These are phyloP conservation scores for Aschersonia sp. DNA, from an alignment of 2,329 filamentous ascomycete genomes.

Conservation along the genomic window DNA sequence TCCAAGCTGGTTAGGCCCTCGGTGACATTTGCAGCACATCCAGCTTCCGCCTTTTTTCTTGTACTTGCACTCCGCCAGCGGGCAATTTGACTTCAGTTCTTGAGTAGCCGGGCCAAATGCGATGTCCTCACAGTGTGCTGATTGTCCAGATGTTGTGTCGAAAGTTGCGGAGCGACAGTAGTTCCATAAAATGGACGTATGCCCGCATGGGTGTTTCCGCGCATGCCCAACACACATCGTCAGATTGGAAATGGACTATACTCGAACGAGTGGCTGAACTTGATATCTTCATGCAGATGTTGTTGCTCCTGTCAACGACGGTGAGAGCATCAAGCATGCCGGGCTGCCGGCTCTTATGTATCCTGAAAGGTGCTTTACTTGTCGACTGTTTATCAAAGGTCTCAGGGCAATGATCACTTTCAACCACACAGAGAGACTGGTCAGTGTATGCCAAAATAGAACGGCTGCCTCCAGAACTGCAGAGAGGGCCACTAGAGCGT, in stretches of 20 bases:
- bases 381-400: no score
- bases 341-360: no score
- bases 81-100: slow-evolving; percentile 27
- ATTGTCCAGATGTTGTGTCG: slow-evolving; percentile 33
- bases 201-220: slow-evolving; percentile 5
- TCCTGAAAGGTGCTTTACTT: no score
- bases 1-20: slow-evolving; percentile 35
- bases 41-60: slow-evolving; percentile 32
- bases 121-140: slow-evolving; percentile 32
- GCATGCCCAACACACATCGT: slow-evolving; percentile 5
- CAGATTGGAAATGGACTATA: not conserved
- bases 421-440: no score
- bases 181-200: slow-evolving; percentile 5
- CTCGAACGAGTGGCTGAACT: no score
- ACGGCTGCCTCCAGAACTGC: no score
- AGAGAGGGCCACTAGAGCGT: no score
- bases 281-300: no score
- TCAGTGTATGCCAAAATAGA: no score
- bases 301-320: no score
- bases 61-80: slow-evolving; percentile 36
- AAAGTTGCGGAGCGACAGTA: slow-evolving; percentile 21
- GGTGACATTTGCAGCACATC: slow-evolving; percentile 38
- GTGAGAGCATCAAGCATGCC: no score
- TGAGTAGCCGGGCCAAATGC: slow-evolving; percentile 29
- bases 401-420: no score